Conservation (phyloP, 495 filamentous ascomycete species). For the Entonaema liquescens region DNA sequence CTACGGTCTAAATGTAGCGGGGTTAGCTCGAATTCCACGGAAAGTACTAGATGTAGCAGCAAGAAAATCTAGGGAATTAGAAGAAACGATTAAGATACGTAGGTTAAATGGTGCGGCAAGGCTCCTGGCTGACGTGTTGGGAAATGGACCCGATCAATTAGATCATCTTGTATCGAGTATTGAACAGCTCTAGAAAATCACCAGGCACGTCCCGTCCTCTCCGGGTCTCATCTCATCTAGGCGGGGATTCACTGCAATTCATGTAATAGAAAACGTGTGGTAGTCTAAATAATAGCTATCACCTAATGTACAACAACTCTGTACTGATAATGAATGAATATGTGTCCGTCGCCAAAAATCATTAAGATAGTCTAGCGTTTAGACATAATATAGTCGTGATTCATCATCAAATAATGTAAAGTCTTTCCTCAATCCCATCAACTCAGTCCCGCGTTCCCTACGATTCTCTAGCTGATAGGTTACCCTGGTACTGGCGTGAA, state of each 20-base stretch:
- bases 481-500: background rate
- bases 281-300: conserved; percentile 19
- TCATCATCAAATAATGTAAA: conserved; percentile 1
- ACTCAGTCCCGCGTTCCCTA: background rate
- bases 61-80: conserved; percentile 80
- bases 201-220: background rate
- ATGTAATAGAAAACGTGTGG: conserved; percentile 5
- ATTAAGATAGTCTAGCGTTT: conserved; percentile 13
- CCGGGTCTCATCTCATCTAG: background rate
- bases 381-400: conserved; percentile 10
- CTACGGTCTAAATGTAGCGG: conserved; percentile 93
- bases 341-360: conserved; percentile 10
- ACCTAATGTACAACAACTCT: conserved; percentile 30
- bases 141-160: conserved; percentile 48
- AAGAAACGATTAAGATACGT: conserved; percentile 72
- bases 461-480: background rate
- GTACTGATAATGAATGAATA: conserved; percentile 4
- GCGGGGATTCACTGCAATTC: conserved; percentile 11
- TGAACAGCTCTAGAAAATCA: conserved; percentile 54
- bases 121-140: conserved; percentile 56
- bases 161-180: conserved; percentile 58
- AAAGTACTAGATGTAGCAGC: conserved; percentile 79
- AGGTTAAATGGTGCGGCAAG: conserved; percentile 58
- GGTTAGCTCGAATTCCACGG: conserved; percentile 81
- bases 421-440: background rate